Percentiles rank a stretch among this genome's conserved stretches.
Evolutionary conservation across 1,284 basidiomycete species (phyloP).

Genomic region (Hypsizygus ulmarius): DNA sequence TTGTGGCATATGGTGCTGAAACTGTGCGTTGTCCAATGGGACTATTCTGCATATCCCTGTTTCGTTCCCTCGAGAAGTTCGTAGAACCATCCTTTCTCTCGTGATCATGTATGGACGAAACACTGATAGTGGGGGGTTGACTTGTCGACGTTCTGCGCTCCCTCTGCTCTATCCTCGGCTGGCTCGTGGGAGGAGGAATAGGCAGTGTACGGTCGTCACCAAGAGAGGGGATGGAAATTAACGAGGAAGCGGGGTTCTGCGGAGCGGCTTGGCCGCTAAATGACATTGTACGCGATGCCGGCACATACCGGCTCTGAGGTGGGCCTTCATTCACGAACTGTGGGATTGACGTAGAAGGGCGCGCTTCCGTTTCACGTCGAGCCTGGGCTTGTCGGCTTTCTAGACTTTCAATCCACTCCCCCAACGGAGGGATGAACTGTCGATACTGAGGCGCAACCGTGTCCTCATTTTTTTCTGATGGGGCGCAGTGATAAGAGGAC

Average conservation of each 20-base stretch:
- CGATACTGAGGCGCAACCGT: conserved; percentile 9
- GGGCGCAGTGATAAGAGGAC: conserved; percentile 2
- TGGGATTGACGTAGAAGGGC: conserved; percentile 12
- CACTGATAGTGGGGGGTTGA: conserved; percentile 7
- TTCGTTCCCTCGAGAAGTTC: background rate
- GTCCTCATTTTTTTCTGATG: conserved; percentile 3
- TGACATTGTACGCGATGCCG: conserved; percentile 21
- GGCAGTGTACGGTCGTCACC: conserved; percentile 11
- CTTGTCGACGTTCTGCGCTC: conserved; percentile 17
- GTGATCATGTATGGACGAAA: background rate
- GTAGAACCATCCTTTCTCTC: conserved; percentile 7
- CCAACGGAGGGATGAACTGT: conserved; percentile 14
- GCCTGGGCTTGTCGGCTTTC: conserved; percentile 5
- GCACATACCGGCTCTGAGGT: conserved; percentile 17
- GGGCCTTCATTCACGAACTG: conserved; percentile 14
- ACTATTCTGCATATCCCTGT: background rate
- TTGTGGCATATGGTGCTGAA: background rate
- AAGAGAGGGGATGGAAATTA: background rate
- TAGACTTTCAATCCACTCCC: conserved; percentile 8
- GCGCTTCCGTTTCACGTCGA: conserved; percentile 11
- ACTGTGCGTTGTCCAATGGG: background rate
- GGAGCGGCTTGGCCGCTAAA: background rate
- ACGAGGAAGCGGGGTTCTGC: conserved; percentile 3
- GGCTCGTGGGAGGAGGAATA: conserved; percentile 6
- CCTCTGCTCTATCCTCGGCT: conserved; percentile 2